phyloP scores from a whole-genome alignment of 2,329 filamentous ascomycete species.

The Coniella vitis region DNA sequence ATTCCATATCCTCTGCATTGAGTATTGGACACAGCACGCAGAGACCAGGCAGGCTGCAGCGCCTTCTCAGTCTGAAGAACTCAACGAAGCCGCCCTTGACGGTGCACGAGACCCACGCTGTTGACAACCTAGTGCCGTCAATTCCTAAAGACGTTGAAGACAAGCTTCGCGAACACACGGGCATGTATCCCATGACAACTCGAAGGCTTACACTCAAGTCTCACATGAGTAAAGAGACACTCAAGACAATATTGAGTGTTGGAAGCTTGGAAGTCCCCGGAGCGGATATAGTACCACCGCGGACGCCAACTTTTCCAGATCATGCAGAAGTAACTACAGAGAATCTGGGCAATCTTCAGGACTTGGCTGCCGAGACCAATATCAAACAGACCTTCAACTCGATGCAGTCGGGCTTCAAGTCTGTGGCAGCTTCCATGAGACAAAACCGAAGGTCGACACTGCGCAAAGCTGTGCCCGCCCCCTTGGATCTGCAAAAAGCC shows the following conservation, averaged over 20 bases:
- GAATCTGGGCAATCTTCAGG: neutral
- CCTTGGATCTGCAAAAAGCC: conserved; percentile 8
- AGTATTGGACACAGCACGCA: conserved; percentile 30
- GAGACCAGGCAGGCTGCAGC: conserved; percentile 32
- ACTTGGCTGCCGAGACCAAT: conserved; percentile 13
- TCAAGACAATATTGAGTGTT: conserved; percentile 45
- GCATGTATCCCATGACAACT: conserved; percentile 27
- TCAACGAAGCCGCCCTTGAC: conserved; percentile 24
- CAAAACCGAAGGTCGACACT: conserved; percentile 25
- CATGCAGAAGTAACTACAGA: conserved; percentile 8
- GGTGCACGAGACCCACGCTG: conserved; percentile 27
- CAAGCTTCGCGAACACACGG: conserved; percentile 29
- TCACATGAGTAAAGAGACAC: conserved; percentile 38
- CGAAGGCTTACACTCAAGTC: conserved; percentile 31
- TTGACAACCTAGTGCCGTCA: conserved; percentile 28
- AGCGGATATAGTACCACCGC: conserved; percentile 19
- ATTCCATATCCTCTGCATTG: conserved; percentile 23
- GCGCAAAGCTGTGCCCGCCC: conserved; percentile 25
- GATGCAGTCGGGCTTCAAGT: conserved; percentile 21
- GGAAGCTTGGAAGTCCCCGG: conserved; percentile 34
- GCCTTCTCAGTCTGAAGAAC: conserved; percentile 32
- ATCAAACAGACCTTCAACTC: conserved; percentile 22
- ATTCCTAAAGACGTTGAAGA: conserved; percentile 29
- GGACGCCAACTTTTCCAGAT: conserved; percentile 9
- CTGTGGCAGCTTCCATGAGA: conserved; percentile 24